These are phyloP conservation scores for Naumovozyma dairenensis DNA, from an alignment of 805 yeast species.

Conservation along the genomic window DNA sequence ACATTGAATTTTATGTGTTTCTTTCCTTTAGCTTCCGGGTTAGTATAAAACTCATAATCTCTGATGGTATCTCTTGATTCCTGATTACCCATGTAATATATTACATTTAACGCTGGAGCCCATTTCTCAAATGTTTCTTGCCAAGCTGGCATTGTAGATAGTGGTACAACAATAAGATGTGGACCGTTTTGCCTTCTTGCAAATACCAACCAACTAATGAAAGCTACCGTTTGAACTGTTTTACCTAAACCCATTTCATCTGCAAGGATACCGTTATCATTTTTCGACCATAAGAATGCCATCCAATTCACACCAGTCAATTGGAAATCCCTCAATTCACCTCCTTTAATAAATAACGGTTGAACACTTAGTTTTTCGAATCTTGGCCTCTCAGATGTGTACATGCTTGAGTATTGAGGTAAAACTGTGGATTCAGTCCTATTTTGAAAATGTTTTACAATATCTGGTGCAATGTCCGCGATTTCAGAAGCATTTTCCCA, in stretches of 20 bases:
- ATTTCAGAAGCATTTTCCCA: slow-evolving; percentile 92
- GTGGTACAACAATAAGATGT: slow-evolving; percentile 89
- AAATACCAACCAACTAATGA: slow-evolving; percentile 87
- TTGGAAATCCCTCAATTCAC: slow-evolving; percentile 93
- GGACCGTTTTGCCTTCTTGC: slow-evolving; percentile 98
- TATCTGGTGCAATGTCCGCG: slow-evolving; percentile 72
- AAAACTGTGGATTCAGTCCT: slow-evolving; percentile 74
- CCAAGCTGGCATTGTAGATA: slow-evolving; percentile 97
- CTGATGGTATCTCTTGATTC: slow-evolving; percentile 73
- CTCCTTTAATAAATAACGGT: slow-evolving; percentile 82
- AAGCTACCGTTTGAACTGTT: slow-evolving; percentile 95
- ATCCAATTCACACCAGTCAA: slow-evolving; percentile 97
- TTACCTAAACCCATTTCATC: slow-evolving; percentile 99
- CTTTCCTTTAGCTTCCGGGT: slow-evolving; percentile 33
- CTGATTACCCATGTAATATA: slow-evolving; percentile 88
- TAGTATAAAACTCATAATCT: slow-evolving; percentile 73
- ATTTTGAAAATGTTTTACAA: slow-evolving; percentile 73
- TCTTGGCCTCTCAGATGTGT: slow-evolving; percentile 66
- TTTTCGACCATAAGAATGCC: slow-evolving; percentile 97
- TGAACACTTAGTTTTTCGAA: slow-evolving; percentile 81
- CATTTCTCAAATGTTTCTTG: slow-evolving; percentile 96
- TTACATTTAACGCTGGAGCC: slow-evolving; percentile 93
- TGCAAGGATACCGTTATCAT: slow-evolving; percentile 94
- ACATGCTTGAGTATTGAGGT: slow-evolving; percentile 71
- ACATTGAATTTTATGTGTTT: slow-evolving; percentile 82